phyloP scores from a whole-genome alignment of 495 filamentous ascomycete species.

The Penicillium mononematosum region DNA sequence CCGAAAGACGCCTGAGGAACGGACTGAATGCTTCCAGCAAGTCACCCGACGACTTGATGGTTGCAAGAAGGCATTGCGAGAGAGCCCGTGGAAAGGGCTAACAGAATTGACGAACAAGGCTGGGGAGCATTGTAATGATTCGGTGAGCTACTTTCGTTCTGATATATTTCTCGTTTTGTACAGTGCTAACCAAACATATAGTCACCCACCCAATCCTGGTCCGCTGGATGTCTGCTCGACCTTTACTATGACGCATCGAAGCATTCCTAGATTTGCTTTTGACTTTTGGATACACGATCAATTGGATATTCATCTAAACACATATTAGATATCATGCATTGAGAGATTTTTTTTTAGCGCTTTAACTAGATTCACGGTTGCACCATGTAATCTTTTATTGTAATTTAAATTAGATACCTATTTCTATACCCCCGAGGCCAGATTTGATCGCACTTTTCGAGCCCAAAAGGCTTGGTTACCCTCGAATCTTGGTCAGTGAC shows the following conservation, averaged over 20 bases:
- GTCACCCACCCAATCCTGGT: conserved; percentile 96
- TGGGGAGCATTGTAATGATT: conserved; percentile 81
- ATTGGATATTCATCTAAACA: background rate
- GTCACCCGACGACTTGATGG: conserved; percentile 77
- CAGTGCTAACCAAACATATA: conserved; percentile 30
- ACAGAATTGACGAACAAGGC: conserved; percentile 91
- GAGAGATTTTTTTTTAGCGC: background rate
- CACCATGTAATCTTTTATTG: background rate
- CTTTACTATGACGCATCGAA: conserved; percentile 82
- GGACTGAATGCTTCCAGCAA: conserved; percentile 89
- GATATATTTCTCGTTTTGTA: background rate
- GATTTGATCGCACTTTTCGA: too few relatives aligned
- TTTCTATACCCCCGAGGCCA: too few relatives aligned
- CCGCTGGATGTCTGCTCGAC: conserved; percentile 88
- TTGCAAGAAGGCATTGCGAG: conserved; percentile 74
- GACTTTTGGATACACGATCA: conserved; percentile 2
- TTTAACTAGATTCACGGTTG: background rate
- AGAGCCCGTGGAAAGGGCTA: conserved; percentile 85
- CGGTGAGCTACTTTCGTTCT: conserved; percentile 55
- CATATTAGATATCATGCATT: conserved; percentile 5
- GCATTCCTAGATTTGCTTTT: conserved; percentile 21
- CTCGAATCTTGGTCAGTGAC: too few relatives aligned
- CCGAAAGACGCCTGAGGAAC: conserved; percentile 57
- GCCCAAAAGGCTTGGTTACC: too few relatives aligned
- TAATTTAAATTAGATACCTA: too few relatives aligned